These are phyloP conservation scores for Gymnopilus junonius DNA, from an alignment of 768 basidiomycete genomes.

Conservation along the genomic window DNA sequence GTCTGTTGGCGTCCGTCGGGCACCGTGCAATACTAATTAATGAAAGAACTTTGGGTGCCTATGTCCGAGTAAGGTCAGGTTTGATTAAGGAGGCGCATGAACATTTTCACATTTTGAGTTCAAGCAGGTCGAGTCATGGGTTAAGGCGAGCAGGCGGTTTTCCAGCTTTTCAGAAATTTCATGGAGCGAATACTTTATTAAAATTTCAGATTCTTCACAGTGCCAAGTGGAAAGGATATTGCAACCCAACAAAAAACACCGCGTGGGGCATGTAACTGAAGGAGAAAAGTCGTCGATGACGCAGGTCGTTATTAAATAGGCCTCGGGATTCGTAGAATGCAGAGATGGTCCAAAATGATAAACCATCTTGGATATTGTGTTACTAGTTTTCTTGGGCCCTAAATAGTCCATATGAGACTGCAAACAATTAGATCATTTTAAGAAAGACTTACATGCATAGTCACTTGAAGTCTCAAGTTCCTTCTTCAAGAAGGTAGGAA, in stretches of 20 bases:
- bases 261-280: background rate
- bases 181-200: background rate
- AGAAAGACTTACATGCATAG: background rate
- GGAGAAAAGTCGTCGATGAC: background rate
- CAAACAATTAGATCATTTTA: background rate
- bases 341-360: background rate
- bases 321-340: background rate
- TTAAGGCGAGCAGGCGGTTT: background rate
- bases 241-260: background rate
- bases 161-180: background rate
- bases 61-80: background rate
- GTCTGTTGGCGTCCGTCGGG: too few species aligned
- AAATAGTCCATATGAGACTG: background rate
- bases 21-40: background rate
- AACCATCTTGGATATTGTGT: background rate
- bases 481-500: background rate
- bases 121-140: too few species aligned
- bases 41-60: background rate
- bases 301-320: background rate
- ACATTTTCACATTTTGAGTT: background rate
- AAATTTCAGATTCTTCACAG: too few species aligned
- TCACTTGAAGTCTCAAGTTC: background rate
- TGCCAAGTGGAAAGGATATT: background rate
- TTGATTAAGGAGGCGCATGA: background rate
- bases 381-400: background rate